A percentile compares a stretch with the other conserved stretches of the same genome.
Evolutionary conservation across 2,329 filamentous ascomycete species (phyloP).

Genomic region (Macrophomina phaseolina): DNA sequence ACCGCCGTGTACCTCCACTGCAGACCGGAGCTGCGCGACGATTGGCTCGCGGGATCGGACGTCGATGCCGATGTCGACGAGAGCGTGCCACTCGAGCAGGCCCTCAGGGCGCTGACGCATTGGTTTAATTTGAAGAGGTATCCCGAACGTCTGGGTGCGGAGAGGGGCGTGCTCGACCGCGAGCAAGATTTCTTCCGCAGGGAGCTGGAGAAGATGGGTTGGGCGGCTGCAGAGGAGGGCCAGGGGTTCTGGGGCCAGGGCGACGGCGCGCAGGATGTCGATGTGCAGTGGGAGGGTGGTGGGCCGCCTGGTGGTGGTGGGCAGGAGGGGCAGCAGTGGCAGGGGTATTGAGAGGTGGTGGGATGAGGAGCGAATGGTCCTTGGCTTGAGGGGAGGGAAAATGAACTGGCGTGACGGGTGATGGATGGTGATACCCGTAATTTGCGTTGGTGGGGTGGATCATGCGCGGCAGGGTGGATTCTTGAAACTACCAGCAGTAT

Average conservation of each 20-base stretch:
- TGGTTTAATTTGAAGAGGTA: slow-evolving; percentile 91
- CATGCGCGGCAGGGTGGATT: no score
- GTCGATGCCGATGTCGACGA: slow-evolving; percentile 94
- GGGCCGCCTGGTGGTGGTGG: background rate
- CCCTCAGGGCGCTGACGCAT: slow-evolving; percentile 84
- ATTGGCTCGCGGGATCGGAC: slow-evolving; percentile 91
- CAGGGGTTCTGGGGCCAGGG: background rate
- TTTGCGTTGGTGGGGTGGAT: background rate
- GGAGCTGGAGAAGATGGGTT: slow-evolving; percentile 58
- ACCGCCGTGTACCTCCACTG: slow-evolving; percentile 96
- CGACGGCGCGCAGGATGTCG: slow-evolving; percentile 31
- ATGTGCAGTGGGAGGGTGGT: slow-evolving; percentile 16
- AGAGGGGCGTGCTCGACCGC: slow-evolving; percentile 47
- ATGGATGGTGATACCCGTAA: background rate
- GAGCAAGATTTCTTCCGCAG: slow-evolving; percentile 56
- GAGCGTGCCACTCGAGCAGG: slow-evolving; percentile 89
- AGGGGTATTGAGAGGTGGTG: slow-evolving; percentile 14
- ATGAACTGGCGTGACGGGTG: background rate
- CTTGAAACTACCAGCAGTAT: background rate
- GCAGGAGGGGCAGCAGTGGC: slow-evolving; percentile 7
- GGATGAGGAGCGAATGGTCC: background rate
- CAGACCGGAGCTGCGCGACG: slow-evolving; percentile 87
- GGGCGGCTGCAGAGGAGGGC: slow-evolving; percentile 36
- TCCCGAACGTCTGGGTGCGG: slow-evolving; percentile 72
- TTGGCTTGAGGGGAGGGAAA: background rate